Base-by-base conservation (phyloP, 257 asterid genomes). In the Solanum sitiens region DNA sequence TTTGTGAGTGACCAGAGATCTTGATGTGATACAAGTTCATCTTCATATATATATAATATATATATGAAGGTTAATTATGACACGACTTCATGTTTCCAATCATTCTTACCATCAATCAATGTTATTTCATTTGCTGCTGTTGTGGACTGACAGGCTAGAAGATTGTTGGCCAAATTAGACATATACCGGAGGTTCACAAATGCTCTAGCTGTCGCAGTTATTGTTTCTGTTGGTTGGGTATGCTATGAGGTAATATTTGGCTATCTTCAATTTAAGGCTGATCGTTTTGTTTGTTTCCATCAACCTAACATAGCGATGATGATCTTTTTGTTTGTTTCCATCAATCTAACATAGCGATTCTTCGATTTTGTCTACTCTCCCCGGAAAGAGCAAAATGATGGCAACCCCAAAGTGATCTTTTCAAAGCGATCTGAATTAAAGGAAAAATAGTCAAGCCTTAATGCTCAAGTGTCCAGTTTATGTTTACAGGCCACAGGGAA, bases 171-270 rank as follows among this genome's bases (percentile, higher is more conserved):
- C 87, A 96, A 96, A 89, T 92, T 96, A 85, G 98, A 96, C 72
- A 89, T 96, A 77, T 96, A 95, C 93, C 90, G 98, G 90, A 96
- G 92, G 93, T 96, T 96, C 93, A 95, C 99, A 18, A 96, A 96
- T 91, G 98, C 98, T 77, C 91, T 95, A 91, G 98, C 94, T 63
- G 91, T 95, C 86, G 94, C 99, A 67, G 98, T 96, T 90, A 89
- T 96, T 39, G 95, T 96, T 80, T 96, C 98, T 85, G 96, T 96
- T 91, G 99, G 98, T 79, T 96, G 99, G 99, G 94, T 94, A 86
- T 95, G 98, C 89, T 95, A 95, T n/a, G 99, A 95, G 98, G 99
- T 95, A 93, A 89, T 84, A 84, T 80, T 88, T 88, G 84, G 75
- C 39, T 8, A 33, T 77, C 63, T 77, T 45, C 63, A 44, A 27